These are phyloP conservation scores for Trebouxia sp. DNA, from an alignment of 139 green algal species.

Conservation along the genomic window DNA sequence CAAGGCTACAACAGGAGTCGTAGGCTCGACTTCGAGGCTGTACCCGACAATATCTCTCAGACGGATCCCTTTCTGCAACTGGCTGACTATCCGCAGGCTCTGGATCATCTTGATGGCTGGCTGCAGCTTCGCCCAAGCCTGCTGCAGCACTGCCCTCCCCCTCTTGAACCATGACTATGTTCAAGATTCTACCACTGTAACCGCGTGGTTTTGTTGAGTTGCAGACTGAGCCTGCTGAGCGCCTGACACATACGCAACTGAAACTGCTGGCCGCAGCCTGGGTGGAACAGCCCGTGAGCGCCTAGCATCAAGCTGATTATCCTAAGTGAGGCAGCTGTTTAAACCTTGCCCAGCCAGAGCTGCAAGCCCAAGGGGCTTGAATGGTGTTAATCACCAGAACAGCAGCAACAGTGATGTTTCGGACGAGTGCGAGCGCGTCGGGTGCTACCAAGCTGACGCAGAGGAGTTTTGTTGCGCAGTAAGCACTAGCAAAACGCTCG, in stretches of 20 bases:
- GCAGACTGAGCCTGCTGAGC: constrained; percentile 7
- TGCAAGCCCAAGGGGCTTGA: not conserved
- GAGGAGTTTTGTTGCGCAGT: too few relatives aligned
- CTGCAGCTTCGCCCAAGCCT: not conserved
- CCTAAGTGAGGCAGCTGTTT: not conserved
- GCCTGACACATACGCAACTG: not conserved
- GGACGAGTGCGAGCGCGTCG: too few relatives aligned
- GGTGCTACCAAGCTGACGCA: too few relatives aligned
- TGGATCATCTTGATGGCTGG: not conserved
- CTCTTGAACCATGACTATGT: constrained; percentile 17
- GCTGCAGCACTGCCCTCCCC: constrained; percentile 9
- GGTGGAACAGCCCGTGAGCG: not conserved
- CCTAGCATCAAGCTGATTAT: constrained; percentile 25
- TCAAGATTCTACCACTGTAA: constrained; percentile 23
- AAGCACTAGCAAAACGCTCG: not conserved
- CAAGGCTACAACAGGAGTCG: constrained; percentile 4
- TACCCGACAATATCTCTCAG: constrained; percentile 30
- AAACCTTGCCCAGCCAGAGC: not conserved
- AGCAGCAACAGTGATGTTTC: too few relatives aligned
- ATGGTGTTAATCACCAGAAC: too few relatives aligned
- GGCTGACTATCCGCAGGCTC: constrained; percentile 10
- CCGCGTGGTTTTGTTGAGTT: not conserved
- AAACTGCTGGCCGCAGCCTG: constrained; percentile 1
- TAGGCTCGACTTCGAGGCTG: not conserved
- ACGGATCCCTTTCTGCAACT: constrained; percentile 23